Base-by-base conservation (phyloP, 306 rosid species). In the Vigna nakashimae region DNA sequence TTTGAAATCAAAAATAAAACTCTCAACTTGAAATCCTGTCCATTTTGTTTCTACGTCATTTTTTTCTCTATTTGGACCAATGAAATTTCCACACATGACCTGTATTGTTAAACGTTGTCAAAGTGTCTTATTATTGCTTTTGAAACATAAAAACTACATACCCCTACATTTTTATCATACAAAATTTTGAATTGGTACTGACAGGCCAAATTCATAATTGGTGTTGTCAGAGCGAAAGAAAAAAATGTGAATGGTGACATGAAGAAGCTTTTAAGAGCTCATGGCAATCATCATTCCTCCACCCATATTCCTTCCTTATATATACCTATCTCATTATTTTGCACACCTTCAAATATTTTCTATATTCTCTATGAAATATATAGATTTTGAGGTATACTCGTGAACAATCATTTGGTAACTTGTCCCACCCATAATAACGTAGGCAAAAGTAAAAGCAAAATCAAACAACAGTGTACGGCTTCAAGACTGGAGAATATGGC, bases 401-500 rank as follows among this genome's bases (percentile, higher is more conserved):
- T 73, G 80, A 56, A 20, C 55, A 22, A 67, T 20, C 43, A 51
- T n/a, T 59, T 24, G 64, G 58, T 60, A 45, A 57, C 40, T 11
- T 69, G 78, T 52, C 85, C 81, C 73, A 70, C 74, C n/a, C 4
- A 45, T 18, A 60, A 40, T n/a, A 36, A 69, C 77, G 77, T 62
- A 63, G 48, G 26, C 69, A 62, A 82, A 82, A 82, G 82, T 46
- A 58, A 62, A 53, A 64, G 80, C 78, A 76, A 76, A 64, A 75
- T 70, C 73, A 82, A 82, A 76, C 50, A 63, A 22, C 64, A 56
- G 75, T 56, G 75, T 68, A 56, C 75, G 59, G 75, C 40, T 12
- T 14, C 17, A 68, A 57, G 28, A 45, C 36, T 13, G 7, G 53
- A 64, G 62, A 82, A 76, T 43, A 32, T 69, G 57, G 71, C 10